phyloP scores from a whole-genome alignment of 768 basidiomycete genomes.

The Termitomyces sp. region DNA sequence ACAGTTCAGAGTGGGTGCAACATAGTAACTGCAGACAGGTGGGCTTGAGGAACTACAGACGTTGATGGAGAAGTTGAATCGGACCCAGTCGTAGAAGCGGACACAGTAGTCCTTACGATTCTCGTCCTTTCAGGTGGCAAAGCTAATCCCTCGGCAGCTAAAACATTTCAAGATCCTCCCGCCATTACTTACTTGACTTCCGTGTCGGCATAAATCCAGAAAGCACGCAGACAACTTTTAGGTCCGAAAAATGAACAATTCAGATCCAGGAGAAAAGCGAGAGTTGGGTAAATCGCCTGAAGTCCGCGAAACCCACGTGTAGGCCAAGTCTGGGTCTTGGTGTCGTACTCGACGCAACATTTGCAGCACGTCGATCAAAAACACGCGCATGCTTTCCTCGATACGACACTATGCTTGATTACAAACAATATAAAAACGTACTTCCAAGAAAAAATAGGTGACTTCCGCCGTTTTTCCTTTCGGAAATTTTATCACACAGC shows the following conservation, averaged over 20 bases:
- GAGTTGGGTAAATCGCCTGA: not conserved
- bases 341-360: not conserved
- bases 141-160: not conserved
- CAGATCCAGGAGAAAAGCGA: not conserved
- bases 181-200: not conserved
- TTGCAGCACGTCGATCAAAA: not conserved
- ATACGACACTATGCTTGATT: not conserved
- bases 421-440: not conserved
- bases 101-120: not conserved
- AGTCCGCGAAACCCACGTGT: not conserved
- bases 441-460: not conserved
- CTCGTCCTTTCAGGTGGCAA: not conserved
- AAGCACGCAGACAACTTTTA: not conserved
- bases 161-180: not conserved
- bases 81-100: not conserved
- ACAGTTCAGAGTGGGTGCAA: not conserved
- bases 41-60: not conserved
- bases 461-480: not conserved
- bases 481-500: not conserved
- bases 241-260: not conserved
- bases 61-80: not conserved
- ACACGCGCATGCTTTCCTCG: not conserved
- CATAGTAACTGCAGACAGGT: not conserved
- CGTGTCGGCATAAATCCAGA: not conserved
- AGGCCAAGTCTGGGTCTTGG: not conserved